These are phyloP conservation scores for Penicillium polonicum DNA, from an alignment of 2,329 filamentous ascomycete genomes.

Conservation along the genomic window DNA sequence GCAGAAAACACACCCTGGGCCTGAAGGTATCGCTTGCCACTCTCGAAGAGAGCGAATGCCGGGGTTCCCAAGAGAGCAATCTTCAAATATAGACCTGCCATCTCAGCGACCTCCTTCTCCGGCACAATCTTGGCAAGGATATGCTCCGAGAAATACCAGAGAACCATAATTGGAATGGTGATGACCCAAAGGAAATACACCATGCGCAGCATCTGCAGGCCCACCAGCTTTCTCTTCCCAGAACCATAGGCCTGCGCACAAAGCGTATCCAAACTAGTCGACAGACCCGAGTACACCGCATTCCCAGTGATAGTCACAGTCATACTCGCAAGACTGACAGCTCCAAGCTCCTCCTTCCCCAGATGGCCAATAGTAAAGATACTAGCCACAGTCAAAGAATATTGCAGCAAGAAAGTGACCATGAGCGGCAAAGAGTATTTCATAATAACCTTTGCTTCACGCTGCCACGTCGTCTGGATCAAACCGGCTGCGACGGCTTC, in stretches of 20 bases:
- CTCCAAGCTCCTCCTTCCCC: constrained; percentile 68
- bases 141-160: constrained; percentile 68
- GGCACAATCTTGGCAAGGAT: constrained; percentile 69
- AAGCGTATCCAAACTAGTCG: constrained; percentile 86
- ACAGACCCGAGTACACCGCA: constrained; percentile 77
- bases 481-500: constrained; percentile 76
- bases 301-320: constrained; percentile 76
- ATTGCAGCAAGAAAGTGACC: constrained; percentile 74
- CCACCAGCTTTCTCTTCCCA: constrained; percentile 84
- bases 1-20: constrained; percentile 84
- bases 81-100: constrained; percentile 73
- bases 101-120: constrained; percentile 65
- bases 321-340: constrained; percentile 71
- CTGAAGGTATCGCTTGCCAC: constrained; percentile 81
- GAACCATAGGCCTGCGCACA: constrained; percentile 94
- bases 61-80: constrained; percentile 70
- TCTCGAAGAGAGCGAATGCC: constrained; percentile 73
- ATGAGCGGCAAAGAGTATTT: constrained; percentile 70
- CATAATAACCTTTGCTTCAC: constrained; percentile 78
- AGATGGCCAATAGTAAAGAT: constrained; percentile 76
- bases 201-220: constrained; percentile 79
- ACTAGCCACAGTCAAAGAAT: constrained; percentile 78
- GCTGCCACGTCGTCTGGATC: constrained; percentile 87
- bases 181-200: constrained; percentile 71
- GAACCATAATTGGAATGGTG: constrained; percentile 67